A percentile compares a stretch with the other conserved stretches of the same genome.
Conservation (phyloP, 2,329 filamentous ascomycete genomes). For the Aspergillus vadensis region DNA sequence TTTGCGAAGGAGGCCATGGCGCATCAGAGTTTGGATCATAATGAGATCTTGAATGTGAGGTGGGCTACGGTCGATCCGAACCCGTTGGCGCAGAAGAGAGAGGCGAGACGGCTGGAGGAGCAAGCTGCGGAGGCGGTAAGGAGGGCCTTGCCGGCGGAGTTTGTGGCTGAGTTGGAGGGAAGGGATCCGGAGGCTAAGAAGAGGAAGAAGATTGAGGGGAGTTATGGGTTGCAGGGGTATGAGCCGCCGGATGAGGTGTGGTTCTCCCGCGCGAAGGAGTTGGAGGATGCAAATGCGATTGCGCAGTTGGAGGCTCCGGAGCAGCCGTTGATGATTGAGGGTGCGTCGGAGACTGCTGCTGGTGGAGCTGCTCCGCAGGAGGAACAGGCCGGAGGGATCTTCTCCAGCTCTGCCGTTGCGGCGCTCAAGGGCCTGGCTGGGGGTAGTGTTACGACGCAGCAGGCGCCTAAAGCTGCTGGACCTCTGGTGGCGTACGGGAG, state of each 20-base stretch:
- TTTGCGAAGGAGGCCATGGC: slow-evolving; percentile 97
- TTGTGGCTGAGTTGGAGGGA: slow-evolving; percentile 91
- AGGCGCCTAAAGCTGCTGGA: slow-evolving; percentile 48
- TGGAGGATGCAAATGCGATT: slow-evolving; percentile 62
- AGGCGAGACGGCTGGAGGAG: slow-evolving; percentile 86
- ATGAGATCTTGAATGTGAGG: slow-evolving; percentile 89
- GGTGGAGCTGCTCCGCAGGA: slow-evolving; percentile 26
- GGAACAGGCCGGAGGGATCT: slow-evolving; percentile 63
- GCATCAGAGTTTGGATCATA: slow-evolving; percentile 87
- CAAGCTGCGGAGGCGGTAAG: slow-evolving; percentile 94
- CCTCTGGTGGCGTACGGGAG: slow-evolving; percentile 88
- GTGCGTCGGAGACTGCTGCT: slow-evolving; percentile 44
- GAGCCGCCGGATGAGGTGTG: slow-evolving; percentile 93
- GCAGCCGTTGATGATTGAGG: slow-evolving; percentile 51
- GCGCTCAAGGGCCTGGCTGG: slow-evolving; percentile 65
- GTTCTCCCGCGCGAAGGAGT: slow-evolving; percentile 76
- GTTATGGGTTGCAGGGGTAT: slow-evolving; percentile 86
- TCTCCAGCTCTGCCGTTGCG: slow-evolving; percentile 79
- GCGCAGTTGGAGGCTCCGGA: slow-evolving; percentile 58
- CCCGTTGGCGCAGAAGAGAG: slow-evolving; percentile 88
- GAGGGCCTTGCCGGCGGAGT: slow-evolving; percentile 82
- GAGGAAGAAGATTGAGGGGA: slow-evolving; percentile 83
- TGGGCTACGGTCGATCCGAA: slow-evolving; percentile 98
- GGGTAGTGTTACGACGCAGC: slow-evolving; percentile 46
- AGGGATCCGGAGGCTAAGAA: slow-evolving; percentile 84